Base-by-base conservation (phyloP, 2,329 filamentous ascomycete species). In the Fusarium sp. region DNA sequence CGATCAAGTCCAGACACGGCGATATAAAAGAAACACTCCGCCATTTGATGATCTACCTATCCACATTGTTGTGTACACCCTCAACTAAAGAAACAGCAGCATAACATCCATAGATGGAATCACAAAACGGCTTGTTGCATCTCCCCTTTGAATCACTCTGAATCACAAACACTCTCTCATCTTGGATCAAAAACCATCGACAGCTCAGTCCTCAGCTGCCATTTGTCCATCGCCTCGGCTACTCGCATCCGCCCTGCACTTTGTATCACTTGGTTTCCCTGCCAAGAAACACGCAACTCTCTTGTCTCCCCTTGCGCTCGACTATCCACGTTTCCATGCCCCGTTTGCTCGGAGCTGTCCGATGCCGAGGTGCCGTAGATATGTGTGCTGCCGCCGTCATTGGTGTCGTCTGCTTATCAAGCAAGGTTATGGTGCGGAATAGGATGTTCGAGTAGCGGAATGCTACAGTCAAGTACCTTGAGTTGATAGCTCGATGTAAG, bases 91-190 rank as follows among this genome's bases (percentile, higher is more conserved):
- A 34, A 33, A 51, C 26, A 36, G 33, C 34, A 51, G n/a, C n/a
- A 46, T 50, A 17, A 14, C n/a, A 20, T 33, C 28, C 36, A 63
- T 49, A 43, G 42, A 53, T 24, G 48, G 63, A 43, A 50, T 55
- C 58, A 68, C 63, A 70, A 49, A 44, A 33, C 66, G 66, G 67
- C 53, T 70, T 24, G 62, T 70, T 69, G 68, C 67, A 64, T 70
- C 28, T 13, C n/a, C 33, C 31, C 42, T 42, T 59, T 17, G 53
- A 44, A 34, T 51, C 28, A 31, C 10, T 13, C 10, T 31, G 28
- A 31, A 31, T 31, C 52, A 68, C 65, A 65, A 68, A 60, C 63
- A 54, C 39, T 51, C 53, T n/a, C 62, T 58, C 42, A 39, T 42
- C n/a, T 34, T 46, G 22, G 39, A 39, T 26, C 22, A n/a, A 17